Base-by-base conservation (phyloP, 2,329 filamentous ascomycete species). In the Teratosphaeria gauchensis region DNA sequence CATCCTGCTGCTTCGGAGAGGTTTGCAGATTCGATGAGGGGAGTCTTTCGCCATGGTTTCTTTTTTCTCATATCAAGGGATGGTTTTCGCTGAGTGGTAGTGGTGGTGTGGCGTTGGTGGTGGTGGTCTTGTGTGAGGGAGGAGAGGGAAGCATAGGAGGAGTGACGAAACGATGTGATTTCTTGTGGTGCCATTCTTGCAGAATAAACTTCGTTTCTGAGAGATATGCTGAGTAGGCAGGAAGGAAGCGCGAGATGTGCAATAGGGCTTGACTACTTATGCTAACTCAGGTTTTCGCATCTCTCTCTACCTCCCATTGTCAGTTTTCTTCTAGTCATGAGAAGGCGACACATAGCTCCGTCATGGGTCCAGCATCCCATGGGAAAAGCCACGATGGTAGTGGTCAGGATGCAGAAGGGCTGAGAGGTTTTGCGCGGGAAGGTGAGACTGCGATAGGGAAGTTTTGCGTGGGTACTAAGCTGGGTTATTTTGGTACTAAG, bases 1-100 rank as follows among this genome's bases (percentile, higher is more conserved):
- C 88, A 92, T 73, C 88, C 88, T 64, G 87, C 86, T 62, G 80
- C 80, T 63, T 83, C 80, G 51, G 87, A 90, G 42, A 92, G 79
- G 14, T 82, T 76, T 55, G 80, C 77, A 2, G 85, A 90, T 67
- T 84, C 82, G 60, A 89, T 79, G 61, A 89, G 79, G 30, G 89
- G 88, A 19, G 89, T 92, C 70, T 86, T 77, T 61, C 84, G 81
- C 86, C 87, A 91, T 58, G 88, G 85, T 56, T 69, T 71, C 24
- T 51, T 19, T 9, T 51, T 19, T 9, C 9, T 28, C n/a, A n/a
- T 5, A n/a, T 21, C n/a, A 11, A n/a, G 48, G n/a, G 8, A n/a
- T 12, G 48, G 48, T 51, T 35, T 35, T 28, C 24, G 24, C 24
- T 28, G 24, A 11, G 35, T 12, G 11, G 9, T 42, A 16, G 12